phyloP scores from a whole-genome alignment of 306 rosid genomes.

The Cicer cuneatum region DNA sequence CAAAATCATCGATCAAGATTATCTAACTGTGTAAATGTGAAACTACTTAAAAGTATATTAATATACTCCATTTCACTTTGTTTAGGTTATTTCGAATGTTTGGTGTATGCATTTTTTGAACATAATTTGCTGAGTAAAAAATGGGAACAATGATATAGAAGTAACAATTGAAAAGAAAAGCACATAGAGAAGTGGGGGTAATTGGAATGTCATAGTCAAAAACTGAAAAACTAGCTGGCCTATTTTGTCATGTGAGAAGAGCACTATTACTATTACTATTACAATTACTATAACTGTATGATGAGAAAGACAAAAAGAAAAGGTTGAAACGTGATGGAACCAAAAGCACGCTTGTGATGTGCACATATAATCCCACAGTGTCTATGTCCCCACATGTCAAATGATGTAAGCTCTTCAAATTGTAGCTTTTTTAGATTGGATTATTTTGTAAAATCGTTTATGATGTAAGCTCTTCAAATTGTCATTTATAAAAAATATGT shows the following conservation, averaged over 20 bases:
- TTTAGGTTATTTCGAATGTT: neutral
- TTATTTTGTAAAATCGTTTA: neutral
- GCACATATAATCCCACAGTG: conserved; percentile 51
- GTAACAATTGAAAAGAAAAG: conserved; percentile 34
- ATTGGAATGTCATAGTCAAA: conserved; percentile 44
- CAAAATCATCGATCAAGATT: no score
- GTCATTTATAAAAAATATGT: neutral
- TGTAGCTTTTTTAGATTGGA: neutral
- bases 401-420: conserved; percentile 33
- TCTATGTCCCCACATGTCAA: conserved; percentile 66
- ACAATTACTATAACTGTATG: conserved; percentile 52
- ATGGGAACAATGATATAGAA: conserved; percentile 29
- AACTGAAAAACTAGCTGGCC: conserved; percentile 35
- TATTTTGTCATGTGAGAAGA: conserved; percentile 37
- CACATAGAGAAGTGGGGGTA: conserved; percentile 46
- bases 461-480: conserved; percentile 33
- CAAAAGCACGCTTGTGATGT: conserved; percentile 67
- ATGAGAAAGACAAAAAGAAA: conserved; percentile 45
- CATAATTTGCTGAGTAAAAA: conserved; percentile 1
- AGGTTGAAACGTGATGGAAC: conserved; percentile 58
- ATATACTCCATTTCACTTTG: no score
- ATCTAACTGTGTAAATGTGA: no score
- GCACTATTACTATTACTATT: conserved; percentile 21
- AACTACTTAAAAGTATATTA: no score
- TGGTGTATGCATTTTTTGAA: neutral